Base-by-base conservation (phyloP, 108 stramenopile species). In the Tribonema minus region DNA sequence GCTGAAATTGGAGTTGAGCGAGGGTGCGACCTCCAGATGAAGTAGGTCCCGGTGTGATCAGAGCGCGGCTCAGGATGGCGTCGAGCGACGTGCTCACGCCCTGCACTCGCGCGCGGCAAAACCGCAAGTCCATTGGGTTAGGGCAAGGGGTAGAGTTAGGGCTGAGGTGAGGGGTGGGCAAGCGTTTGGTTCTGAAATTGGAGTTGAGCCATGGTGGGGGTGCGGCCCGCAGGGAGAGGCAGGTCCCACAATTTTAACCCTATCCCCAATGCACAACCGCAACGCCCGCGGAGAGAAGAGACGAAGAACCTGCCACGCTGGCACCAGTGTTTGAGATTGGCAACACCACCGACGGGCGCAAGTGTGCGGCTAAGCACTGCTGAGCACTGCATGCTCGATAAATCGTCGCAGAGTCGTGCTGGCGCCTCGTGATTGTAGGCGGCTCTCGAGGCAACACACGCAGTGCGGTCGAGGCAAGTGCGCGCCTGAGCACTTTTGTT, bases 71-170 rank as follows among this genome's bases (percentile, higher is more conserved):
- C n/a, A 81, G 63, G 29, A 81, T 37, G 1, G 38, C 69, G 30
- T 81, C 80, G 20, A 65, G 35, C 4, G 70, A 37, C n/a, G 58
- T 58, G 33, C 59, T 71, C 71, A 70, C 80, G 1, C 15, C 29
- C 15, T 70, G 61, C 60, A 81, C 70, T 63, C 58, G 71, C 4
- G 40, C 6, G 3, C 28, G 58, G 1, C 25, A 59, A 0, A 28
- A 29, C 33, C 23, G 5, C 25, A 37, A 27, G 25, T 31, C 3
- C 26, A 26, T 63, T 63, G n/a, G n/a, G n/a, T n/a, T n/a, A n/a
- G n/a, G n/a, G n/a, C n/a, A n/a, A n/a, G n/a, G n/a, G n/a, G n/a
- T n/a, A n/a, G n/a, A n/a, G n/a, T n/a, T n/a, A n/a, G n/a, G n/a
- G n/a, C n/a, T n/a, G n/a, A n/a, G 6, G 15, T 46, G 6, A 46